Conservation (phyloP, 176 grass and related monocot species). For the Aechmea fasciata region DNA sequence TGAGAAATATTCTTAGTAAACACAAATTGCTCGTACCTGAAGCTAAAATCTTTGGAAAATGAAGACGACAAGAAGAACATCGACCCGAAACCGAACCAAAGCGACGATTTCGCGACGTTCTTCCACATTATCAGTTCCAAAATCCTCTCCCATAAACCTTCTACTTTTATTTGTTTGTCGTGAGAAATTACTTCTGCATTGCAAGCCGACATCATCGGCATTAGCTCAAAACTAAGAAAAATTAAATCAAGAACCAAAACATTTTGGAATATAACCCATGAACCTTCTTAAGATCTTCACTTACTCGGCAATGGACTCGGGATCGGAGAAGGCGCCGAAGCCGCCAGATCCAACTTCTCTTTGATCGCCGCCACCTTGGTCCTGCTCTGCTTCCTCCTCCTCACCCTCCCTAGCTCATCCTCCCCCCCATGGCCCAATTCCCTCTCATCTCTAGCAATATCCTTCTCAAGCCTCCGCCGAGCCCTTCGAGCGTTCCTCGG, state of each 20-base stretch:
- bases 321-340: conserved; percentile 9
- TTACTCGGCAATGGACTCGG: conserved; percentile 21
- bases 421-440: conserved; percentile 45
- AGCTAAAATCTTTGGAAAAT: conserved; percentile 56
- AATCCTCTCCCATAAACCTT: conserved; percentile 38
- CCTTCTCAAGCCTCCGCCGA: conserved; percentile 69
- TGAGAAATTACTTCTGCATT: not conserved
- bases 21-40: conserved; percentile 40
- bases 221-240: conserved; percentile 3
- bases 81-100: conserved; percentile 78
- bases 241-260: not conserved
- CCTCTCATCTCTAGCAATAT: conserved; percentile 33
- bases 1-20: not conserved
- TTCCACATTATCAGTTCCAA: conserved; percentile 79
- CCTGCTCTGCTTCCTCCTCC: conserved; percentile 36
- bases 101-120: conserved; percentile 63
- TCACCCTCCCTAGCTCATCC: conserved; percentile 33
- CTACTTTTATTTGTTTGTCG: conserved; percentile 14
- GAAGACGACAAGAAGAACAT: conserved; percentile 73
- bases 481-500: conserved; percentile 50
- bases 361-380: not conserved
- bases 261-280: not conserved
- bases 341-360: conserved; percentile 28
- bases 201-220: conserved; percentile 5
- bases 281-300: not conserved